Conservation (phyloP, 208 protist genomes). For the Trypanosoma platydactyli region DNA sequence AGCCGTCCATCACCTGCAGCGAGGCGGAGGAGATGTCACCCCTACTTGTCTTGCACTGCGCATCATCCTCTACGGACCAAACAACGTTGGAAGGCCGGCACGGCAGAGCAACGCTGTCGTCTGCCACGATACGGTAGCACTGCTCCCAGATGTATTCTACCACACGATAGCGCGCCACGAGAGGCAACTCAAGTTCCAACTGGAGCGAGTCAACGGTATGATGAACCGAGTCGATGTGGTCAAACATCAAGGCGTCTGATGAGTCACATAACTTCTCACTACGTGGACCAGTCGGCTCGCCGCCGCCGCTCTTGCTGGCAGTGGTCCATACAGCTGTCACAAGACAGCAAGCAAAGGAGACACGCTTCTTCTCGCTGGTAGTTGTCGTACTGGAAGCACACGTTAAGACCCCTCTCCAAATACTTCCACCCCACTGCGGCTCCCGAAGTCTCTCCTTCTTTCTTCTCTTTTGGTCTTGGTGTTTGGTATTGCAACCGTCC, state of each 20-base stretch:
- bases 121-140: neutral
- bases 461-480: neutral
- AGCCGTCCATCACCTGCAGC: conserved; percentile 15
- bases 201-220: conserved; percentile 19
- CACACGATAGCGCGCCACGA: conserved; percentile 22
- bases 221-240: neutral
- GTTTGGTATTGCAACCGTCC: too few relatives aligned
- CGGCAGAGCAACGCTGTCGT: neutral
- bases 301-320: neutral
- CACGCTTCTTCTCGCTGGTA: conserved; percentile 1
- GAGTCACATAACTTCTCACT: neutral
- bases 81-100: conserved; percentile 10
- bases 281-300: neutral
- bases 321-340: conserved; percentile 18
- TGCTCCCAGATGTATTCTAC: conserved; percentile 23
- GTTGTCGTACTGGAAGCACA: too few relatives aligned
- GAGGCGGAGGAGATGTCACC: conserved; percentile 20
- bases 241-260: neutral
- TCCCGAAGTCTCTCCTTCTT: neutral
- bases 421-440: too few relatives aligned
- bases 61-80: neutral
- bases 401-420: too few relatives aligned
- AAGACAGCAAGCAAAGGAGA: conserved; percentile 20
- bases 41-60: too few relatives aligned
- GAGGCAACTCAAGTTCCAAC: conserved; percentile 27